phyloP scores from a whole-genome alignment of 108 stramenopile species.

The Stephanodiscus triporus region DNA sequence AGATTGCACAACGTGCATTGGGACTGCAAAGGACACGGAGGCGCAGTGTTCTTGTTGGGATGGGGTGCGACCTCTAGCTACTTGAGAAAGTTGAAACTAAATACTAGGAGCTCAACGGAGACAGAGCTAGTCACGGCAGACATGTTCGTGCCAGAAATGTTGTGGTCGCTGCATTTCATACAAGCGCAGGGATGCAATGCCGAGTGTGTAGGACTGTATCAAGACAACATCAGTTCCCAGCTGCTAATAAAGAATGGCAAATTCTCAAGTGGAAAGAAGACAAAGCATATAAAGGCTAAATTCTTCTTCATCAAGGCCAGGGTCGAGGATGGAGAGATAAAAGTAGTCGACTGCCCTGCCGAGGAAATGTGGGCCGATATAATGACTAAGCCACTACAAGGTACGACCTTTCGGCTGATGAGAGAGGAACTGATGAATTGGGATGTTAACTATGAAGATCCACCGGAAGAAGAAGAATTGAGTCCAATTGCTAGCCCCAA shows the following conservation, averaged over 20 bases:
- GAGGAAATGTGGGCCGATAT: background rate
- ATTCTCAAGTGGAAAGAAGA: too few species aligned
- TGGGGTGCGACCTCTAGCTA: background rate
- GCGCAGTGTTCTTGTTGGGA: background rate
- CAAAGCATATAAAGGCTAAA: background rate
- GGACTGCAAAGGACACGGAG: constrained; percentile 9
- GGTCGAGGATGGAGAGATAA: background rate
- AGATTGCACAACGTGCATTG: background rate
- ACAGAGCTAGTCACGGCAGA: background rate
- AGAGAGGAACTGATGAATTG: too few species aligned
- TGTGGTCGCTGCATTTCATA: background rate
- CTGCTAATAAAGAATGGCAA: too few species aligned
- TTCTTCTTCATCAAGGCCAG: background rate
- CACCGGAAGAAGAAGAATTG: too few species aligned
- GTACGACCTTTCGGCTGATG: background rate
- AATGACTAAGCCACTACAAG: background rate
- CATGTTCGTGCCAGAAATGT: background rate
- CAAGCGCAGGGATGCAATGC: background rate
- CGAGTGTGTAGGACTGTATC: too few species aligned
- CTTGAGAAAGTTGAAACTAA: constrained; percentile 9
- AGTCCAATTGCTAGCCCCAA: too few species aligned
- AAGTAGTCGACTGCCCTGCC: background rate
- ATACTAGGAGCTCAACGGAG: constrained; percentile 4
- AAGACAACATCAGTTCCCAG: too few species aligned
- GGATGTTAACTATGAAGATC: too few species aligned